A percentile compares a stretch with the other conserved stretches of the same genome.
Evolutionary conservation across 768 basidiomycete species (phyloP).

Genomic region (Macrocybe gigantea): DNA sequence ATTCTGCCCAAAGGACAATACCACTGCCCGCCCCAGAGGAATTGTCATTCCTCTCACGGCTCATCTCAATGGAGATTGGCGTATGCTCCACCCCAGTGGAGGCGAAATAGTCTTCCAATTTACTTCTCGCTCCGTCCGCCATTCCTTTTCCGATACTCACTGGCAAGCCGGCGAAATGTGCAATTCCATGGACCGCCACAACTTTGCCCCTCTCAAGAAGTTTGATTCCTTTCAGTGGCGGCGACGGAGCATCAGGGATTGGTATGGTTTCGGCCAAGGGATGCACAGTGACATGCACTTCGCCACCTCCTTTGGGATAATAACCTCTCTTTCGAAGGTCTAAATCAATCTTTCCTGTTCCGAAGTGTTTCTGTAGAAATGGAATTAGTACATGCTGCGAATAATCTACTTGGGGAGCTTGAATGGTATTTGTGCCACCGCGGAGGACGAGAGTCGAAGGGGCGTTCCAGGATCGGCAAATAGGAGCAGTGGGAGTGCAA

Average conservation of each 20-base stretch:
- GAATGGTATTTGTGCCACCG: slow-evolving; percentile 69
- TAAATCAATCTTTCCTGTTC: slow-evolving; percentile 34
- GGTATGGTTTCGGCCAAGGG: slow-evolving; percentile 35
- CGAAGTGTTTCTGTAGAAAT: slow-evolving; percentile 57
- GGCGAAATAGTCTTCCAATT: slow-evolving; percentile 27
- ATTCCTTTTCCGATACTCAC: slow-evolving; percentile 47
- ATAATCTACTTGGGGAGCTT: slow-evolving; percentile 77
- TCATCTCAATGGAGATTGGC: slow-evolving; percentile 32
- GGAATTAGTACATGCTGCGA: slow-evolving; percentile 60
- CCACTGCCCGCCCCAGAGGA: slow-evolving; percentile 64
- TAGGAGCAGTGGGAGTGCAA: slow-evolving; percentile 62
- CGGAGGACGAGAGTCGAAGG: slow-evolving; percentile 47
- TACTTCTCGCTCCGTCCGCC: slow-evolving; percentile 43
- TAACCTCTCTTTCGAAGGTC: slow-evolving; percentile 58
- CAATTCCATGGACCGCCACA: slow-evolving; percentile 43
- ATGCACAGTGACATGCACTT: slow-evolving; percentile 36
- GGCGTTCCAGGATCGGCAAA: slow-evolving; percentile 32
- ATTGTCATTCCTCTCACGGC: slow-evolving; percentile 36
- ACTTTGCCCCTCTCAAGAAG: slow-evolving; percentile 56
- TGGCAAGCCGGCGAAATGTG: slow-evolving; percentile 68
- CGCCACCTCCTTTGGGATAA: slow-evolving; percentile 69
- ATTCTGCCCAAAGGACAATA: slow-evolving; percentile 71
- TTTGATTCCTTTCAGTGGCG: slow-evolving; percentile 30
- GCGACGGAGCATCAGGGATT: not conserved
- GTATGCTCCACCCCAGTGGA: slow-evolving; percentile 14